Conservation (phyloP, 148 eudicot genomes). For the Rhododendron ovatum region DNA sequence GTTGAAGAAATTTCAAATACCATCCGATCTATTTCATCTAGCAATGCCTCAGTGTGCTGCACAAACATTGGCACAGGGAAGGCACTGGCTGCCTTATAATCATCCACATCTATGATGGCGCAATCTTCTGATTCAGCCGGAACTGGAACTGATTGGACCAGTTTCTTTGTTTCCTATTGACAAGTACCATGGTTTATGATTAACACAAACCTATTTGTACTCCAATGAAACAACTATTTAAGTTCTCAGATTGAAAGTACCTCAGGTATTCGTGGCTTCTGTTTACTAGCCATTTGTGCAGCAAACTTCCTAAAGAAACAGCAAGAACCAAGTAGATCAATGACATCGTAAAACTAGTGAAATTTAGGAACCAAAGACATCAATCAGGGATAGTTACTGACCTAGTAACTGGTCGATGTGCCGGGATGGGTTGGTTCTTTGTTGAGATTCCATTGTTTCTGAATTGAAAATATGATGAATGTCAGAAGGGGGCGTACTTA, state of each 20-base stretch:
- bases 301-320: slow-evolving; percentile 57
- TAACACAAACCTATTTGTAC: background rate
- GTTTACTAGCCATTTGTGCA: slow-evolving; percentile 41
- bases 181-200: background rate
- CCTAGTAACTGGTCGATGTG: slow-evolving; percentile 75
- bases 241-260: slow-evolving; percentile 22
- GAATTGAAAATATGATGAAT: slow-evolving; percentile 1
- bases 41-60: slow-evolving; percentile 70
- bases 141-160: slow-evolving; percentile 14
- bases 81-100: slow-evolving; percentile 22
- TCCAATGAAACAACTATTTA: background rate
- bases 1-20: slow-evolving; percentile 19
- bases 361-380: slow-evolving; percentile 2
- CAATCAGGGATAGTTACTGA: slow-evolving; percentile 16
- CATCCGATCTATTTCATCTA: slow-evolving; percentile 65
- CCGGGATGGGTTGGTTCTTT: slow-evolving; percentile 32
- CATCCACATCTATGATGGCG: slow-evolving; percentile 44
- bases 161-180: slow-evolving; percentile 38
- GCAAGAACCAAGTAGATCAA: slow-evolving; percentile 2
- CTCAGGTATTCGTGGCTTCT: slow-evolving; percentile 34
- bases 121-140: slow-evolving; percentile 33
- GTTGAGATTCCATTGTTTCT: slow-evolving; percentile 39
- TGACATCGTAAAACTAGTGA: background rate
- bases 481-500: slow-evolving; percentile 3
- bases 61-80: slow-evolving; percentile 63